Evolutionary conservation across 176 grass and related monocot genomes (phyloP).

Genomic region (Oryza meyeriana): DNA sequence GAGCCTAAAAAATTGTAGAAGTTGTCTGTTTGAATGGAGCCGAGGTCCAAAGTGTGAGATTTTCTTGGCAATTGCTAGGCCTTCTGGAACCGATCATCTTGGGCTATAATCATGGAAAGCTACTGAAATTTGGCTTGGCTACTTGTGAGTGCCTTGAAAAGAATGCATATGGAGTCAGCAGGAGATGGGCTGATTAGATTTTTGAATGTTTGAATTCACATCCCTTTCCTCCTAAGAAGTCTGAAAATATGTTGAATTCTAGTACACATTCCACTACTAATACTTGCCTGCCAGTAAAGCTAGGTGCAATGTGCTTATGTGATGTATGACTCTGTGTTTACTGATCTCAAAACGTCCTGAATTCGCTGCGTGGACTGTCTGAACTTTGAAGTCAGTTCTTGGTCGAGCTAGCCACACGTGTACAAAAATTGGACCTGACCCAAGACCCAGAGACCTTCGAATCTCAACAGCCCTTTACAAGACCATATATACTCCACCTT

Average conservation of each 20-base stretch:
- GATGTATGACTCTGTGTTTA: neutral
- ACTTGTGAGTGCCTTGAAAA: neutral
- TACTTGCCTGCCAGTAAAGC: neutral
- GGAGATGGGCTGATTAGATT: neutral
- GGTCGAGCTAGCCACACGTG: neutral
- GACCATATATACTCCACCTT: neutral
- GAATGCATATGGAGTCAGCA: too few relatives aligned
- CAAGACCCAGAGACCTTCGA: neutral
- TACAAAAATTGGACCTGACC: neutral
- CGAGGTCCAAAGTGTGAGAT: neutral
- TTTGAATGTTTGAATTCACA: neutral
- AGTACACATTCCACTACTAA: neutral
- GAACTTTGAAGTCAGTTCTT: slow-evolving; percentile 14
- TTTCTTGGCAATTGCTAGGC: neutral
- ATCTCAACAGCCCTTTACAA: neutral
- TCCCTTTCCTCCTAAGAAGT: neutral
- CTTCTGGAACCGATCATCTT: neutral
- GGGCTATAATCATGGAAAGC: neutral
- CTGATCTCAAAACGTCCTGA: slow-evolving; percentile 3
- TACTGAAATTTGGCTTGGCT: neutral
- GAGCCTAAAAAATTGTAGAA: neutral
- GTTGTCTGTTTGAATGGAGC: neutral
- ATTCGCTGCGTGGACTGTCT: slow-evolving; percentile 14
- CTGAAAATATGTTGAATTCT: neutral
- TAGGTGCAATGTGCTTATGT: neutral